These are phyloP conservation scores for Psilocybe tampanensis DNA, from an alignment of 768 basidiomycete genomes.

Conservation along the genomic window DNA sequence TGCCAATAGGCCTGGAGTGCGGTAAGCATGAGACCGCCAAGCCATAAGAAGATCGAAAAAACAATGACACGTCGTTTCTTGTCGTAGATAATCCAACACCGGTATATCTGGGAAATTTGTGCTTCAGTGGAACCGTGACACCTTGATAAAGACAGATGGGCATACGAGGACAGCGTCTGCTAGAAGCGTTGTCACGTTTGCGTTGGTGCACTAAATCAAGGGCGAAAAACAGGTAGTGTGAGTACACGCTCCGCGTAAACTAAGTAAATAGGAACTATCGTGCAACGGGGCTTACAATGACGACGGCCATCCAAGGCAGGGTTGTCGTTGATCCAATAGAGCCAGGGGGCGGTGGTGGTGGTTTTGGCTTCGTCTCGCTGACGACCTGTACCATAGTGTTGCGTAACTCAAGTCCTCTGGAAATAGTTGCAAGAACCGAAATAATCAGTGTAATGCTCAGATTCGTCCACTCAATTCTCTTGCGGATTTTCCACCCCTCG, in stretches of 20 bases:
- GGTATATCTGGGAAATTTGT: constrained; percentile 17
- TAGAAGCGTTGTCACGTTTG: constrained; percentile 4
- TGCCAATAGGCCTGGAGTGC: constrained; percentile 12
- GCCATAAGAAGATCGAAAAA: constrained; percentile 19
- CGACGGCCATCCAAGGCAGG: constrained; percentile 10
- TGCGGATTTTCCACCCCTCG: constrained; percentile 14
- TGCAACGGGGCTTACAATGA: constrained; percentile 14
- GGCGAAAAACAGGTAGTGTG: too few species aligned
- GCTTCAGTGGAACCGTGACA: not conserved
- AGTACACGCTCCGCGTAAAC: too few species aligned
- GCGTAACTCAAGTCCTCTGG: not conserved
- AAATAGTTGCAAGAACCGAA: constrained; percentile 4
- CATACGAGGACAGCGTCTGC: constrained; percentile 5
- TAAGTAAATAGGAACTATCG: too few species aligned
- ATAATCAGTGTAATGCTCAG: constrained; percentile 3
- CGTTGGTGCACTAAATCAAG: not conserved
- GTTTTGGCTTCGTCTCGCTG: not conserved
- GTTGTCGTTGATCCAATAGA: constrained; percentile 1
- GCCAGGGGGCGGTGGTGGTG: not conserved
- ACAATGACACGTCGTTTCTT: constrained; percentile 11
- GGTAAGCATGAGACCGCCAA: constrained; percentile 12
- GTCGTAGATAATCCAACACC: constrained; percentile 22
- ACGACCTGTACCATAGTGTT: constrained; percentile 1
- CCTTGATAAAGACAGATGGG: too few species aligned
- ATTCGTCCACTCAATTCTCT: constrained; percentile 12